phyloP scores from a whole-genome alignment of 2,329 filamentous ascomycete genomes.

The Trichoderma sp. region DNA sequence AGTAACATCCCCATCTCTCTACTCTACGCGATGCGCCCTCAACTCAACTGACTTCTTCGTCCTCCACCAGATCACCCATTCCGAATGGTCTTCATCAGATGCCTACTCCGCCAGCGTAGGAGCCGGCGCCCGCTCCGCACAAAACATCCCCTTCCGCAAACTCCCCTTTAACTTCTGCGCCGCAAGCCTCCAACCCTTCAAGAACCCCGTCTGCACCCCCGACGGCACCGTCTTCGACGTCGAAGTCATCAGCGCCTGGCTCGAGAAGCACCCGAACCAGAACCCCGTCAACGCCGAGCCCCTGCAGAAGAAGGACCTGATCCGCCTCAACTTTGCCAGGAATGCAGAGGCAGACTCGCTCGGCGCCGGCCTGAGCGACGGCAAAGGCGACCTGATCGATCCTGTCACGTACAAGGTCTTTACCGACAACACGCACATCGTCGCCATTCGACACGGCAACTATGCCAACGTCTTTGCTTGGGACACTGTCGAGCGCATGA shows the following conservation, averaged over 20 bases:
- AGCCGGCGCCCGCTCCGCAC: conserved; percentile 55
- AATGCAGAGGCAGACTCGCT: conserved; percentile 68
- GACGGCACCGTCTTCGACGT: conserved; percentile 91
- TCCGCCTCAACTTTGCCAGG: conserved; percentile 86
- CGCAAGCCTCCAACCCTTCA: conserved; percentile 90
- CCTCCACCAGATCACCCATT: conserved; percentile 73
- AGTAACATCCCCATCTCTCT: conserved; percentile 18
- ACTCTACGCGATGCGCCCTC: neutral
- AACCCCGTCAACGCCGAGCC: conserved; percentile 85
- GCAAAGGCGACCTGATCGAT: conserved; percentile 80
- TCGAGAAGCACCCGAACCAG: conserved; percentile 80
- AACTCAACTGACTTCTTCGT: neutral
- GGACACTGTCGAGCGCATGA: conserved; percentile 92
- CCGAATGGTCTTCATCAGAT: conserved; percentile 92
- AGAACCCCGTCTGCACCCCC: conserved; percentile 86
- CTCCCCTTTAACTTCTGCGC: conserved; percentile 98
- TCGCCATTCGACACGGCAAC: conserved; percentile 73
- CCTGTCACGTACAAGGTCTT: conserved; percentile 97
- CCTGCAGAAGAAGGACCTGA: conserved; percentile 76
- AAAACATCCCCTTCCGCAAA: conserved; percentile 69
- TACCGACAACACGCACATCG: conserved; percentile 96
- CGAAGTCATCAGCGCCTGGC: conserved; percentile 89
- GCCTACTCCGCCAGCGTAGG: conserved; percentile 80
- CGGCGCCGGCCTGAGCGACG: conserved; percentile 48
- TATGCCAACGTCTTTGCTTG: conserved; percentile 95